phyloP scores from a whole-genome alignment of 2,329 filamentous ascomycete species.

The Onygena corvina region DNA sequence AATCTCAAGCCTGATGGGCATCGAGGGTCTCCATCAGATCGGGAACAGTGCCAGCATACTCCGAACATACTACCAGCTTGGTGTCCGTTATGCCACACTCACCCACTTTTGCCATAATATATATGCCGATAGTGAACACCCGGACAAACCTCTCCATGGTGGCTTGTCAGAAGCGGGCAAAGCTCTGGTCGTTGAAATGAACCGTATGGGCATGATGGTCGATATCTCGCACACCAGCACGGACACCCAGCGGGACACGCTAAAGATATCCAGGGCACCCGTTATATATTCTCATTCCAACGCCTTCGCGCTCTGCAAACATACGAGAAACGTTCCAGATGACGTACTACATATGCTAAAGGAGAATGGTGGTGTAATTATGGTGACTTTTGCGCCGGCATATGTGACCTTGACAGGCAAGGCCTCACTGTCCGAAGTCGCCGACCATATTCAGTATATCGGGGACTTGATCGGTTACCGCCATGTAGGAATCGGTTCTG shows the following conservation, averaged over 20 bases:
- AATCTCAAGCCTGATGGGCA: slow-evolving; percentile 64
- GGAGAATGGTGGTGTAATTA: slow-evolving; percentile 60
- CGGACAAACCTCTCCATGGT: slow-evolving; percentile 31
- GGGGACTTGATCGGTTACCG: slow-evolving; percentile 74
- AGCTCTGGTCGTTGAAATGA: slow-evolving; percentile 73
- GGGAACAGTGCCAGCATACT: slow-evolving; percentile 61
- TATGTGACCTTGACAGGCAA: slow-evolving; percentile 59
- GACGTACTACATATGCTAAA: slow-evolving; percentile 68
- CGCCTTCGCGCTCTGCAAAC: slow-evolving; percentile 66
- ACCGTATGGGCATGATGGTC: slow-evolving; percentile 85
- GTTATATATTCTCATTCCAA: slow-evolving; percentile 85
- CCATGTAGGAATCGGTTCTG: slow-evolving; percentile 76
- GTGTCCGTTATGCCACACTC: slow-evolving; percentile 76
- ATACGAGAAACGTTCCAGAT: slow-evolving; percentile 83
- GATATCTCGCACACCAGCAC: slow-evolving; percentile 68
- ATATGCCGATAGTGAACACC: slow-evolving; percentile 72
- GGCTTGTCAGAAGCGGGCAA: slow-evolving; percentile 63
- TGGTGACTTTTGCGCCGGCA: slow-evolving; percentile 78
- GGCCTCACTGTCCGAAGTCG: slow-evolving; percentile 64
- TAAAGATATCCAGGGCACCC: slow-evolving; percentile 62
- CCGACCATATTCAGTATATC: slow-evolving; percentile 69
- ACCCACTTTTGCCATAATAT: slow-evolving; percentile 90
- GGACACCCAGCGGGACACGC: slow-evolving; percentile 75
- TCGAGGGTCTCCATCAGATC: slow-evolving; percentile 88
- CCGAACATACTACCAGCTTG: slow-evolving; percentile 61